Percentiles rank a stretch among this genome's conserved stretches.
These are phyloP conservation scores for Fraxinus albicans DNA, from an alignment of 305 asterid species.

Conservation along the genomic window DNA sequence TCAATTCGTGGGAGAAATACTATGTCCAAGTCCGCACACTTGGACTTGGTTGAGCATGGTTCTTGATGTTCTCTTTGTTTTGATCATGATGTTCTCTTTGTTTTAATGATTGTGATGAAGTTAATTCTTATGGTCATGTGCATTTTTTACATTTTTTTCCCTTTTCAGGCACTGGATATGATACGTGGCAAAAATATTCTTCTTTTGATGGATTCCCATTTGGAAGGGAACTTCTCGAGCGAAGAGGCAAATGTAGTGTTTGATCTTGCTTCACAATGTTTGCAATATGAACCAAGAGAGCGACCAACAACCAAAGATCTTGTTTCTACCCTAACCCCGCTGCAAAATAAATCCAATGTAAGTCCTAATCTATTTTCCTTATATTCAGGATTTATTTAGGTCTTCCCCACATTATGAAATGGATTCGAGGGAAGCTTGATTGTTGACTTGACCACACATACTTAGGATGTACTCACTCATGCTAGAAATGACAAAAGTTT, in stretches of 20 bases:
- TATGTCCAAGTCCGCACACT: too few relatives aligned
- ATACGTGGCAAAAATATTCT: conserved; percentile 89
- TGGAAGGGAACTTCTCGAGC: conserved; percentile 89
- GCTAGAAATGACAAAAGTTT: neutral
- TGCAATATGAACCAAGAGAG: conserved; percentile 94
- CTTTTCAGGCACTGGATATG: conserved; percentile 88
- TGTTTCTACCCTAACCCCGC: conserved; percentile 68
- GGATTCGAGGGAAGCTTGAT: neutral
- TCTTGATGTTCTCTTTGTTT: neutral
- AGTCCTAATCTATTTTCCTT: conserved; percentile 21
- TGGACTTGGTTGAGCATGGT: neutral
- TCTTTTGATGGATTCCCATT: conserved; percentile 92
- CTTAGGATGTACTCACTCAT: neutral
- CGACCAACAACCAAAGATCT: conserved; percentile 90
- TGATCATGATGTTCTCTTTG: too few relatives aligned
- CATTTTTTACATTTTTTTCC: conserved; percentile 1
- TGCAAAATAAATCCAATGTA: conserved; percentile 82
- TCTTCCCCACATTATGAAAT: neutral
- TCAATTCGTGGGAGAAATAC: too few relatives aligned
- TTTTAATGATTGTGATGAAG: neutral
- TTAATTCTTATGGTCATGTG: neutral
- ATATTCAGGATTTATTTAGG: neutral
- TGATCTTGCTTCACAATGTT: conserved; percentile 89
- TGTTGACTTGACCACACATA: neutral
- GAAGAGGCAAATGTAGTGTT: conserved; percentile 94